phyloP scores from a whole-genome alignment of 148 eudicot species.

The Persicaria maculosa region DNA sequence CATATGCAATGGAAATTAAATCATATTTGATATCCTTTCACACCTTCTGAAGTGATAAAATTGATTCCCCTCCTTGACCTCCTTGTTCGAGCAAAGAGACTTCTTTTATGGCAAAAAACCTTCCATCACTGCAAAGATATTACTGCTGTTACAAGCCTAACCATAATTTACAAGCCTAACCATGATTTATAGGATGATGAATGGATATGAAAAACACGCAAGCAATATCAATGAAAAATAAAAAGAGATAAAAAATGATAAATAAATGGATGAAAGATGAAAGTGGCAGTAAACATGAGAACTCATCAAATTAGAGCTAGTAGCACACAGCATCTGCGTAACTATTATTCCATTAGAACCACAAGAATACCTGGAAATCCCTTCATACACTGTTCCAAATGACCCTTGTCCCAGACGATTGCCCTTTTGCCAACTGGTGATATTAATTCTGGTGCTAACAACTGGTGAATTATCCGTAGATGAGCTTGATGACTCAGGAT shows the following conservation, averaged over 20 bases:
- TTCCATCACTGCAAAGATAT: conserved; percentile 51
- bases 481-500: conserved; percentile 14
- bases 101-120: conserved; percentile 82
- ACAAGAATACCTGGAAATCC: conserved; percentile 1
- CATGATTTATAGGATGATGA: neutral
- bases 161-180: neutral
- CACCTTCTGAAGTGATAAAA: conserved; percentile 81
- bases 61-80: conserved; percentile 37
- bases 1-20: neutral
- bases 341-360: neutral
- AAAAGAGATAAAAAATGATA: neutral
- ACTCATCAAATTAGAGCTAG: neutral
- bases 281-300: neutral
- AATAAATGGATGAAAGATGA: neutral
- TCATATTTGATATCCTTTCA: neutral
- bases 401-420: conserved; percentile 14
- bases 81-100: conserved; percentile 85
- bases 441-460: neutral
- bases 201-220: neutral
- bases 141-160: neutral
- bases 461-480: conserved; percentile 9
- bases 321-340: neutral
- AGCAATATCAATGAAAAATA: neutral
- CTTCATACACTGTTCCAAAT: conserved; percentile 15
- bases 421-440: conserved; percentile 11